A percentile compares a stretch with the other conserved stretches of the same genome.
These are phyloP conservation scores for Lathyrus sativus DNA, from an alignment of 306 rosid genomes.

Conservation along the genomic window DNA sequence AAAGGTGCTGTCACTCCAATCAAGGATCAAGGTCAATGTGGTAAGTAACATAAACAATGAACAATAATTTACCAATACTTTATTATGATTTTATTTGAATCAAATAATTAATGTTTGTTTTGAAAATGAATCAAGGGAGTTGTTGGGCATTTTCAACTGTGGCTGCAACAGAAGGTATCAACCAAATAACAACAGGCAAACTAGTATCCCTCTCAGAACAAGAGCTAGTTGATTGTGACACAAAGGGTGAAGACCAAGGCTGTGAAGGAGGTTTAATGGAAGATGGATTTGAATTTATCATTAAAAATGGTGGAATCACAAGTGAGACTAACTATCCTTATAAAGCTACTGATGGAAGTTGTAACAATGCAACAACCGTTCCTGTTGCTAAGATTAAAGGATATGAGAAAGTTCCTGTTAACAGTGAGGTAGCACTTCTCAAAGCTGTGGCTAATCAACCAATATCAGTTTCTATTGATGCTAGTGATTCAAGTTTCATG, in stretches of 20 bases:
- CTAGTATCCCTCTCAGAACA: constrained; percentile 38
- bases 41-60: constrained; percentile 30
- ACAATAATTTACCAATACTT: too few relatives aligned
- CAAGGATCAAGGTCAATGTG: constrained; percentile 48
- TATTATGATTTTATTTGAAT: not conserved
- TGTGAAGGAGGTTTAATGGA: constrained; percentile 33
- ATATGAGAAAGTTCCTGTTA: constrained; percentile 35
- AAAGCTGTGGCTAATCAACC: constrained; percentile 45
- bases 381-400: constrained; percentile 33
- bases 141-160: constrained; percentile 38
- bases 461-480: constrained; percentile 40
- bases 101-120: too few relatives aligned
- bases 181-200: constrained; percentile 26
- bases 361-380: not conserved
- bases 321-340: constrained; percentile 39
- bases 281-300: constrained; percentile 36
- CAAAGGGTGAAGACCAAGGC: constrained; percentile 19
- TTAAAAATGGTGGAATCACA: constrained; percentile 38
- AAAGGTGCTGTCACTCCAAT: constrained; percentile 39
- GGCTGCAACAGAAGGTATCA: constrained; percentile 38
- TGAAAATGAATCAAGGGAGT: constrained; percentile 2
- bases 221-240: constrained; percentile 37
- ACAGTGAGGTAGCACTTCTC: constrained; percentile 22
- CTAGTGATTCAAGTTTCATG: constrained; percentile 1
- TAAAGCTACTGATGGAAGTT: constrained; percentile 27